A percentile compares a stretch with the other conserved stretches of the same genome.
Evolutionary conservation across 1,284 basidiomycete genomes (phyloP).

Genomic region (Rhodotorula sp.): DNA sequence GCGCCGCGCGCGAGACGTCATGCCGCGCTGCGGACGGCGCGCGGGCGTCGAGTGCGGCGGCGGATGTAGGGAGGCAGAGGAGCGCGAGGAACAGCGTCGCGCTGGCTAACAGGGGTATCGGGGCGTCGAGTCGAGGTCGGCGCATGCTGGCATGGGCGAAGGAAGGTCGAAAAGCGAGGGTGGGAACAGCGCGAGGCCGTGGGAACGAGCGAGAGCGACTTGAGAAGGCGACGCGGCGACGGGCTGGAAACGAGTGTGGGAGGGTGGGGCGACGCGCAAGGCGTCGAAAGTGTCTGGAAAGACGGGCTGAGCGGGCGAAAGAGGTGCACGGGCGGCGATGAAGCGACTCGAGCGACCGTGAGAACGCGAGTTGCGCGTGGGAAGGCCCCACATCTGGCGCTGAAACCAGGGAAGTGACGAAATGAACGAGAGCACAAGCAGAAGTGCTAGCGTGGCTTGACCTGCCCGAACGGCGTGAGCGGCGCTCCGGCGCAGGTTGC

Average conservation of each 20-base stretch:
- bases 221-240: background rate
- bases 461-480: too few relatives aligned
- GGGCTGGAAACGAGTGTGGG: constrained; percentile 1
- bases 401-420: too few relatives aligned
- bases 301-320: too few relatives aligned
- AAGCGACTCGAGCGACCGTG: background rate
- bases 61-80: background rate
- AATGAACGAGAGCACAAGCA: too few relatives aligned
- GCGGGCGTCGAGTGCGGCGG: background rate
- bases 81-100: background rate
- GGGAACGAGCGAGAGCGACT: background rate
- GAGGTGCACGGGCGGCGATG: background rate
- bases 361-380: background rate
- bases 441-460: too few relatives aligned
- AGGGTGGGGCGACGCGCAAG: background rate
- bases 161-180: background rate
- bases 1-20: background rate
- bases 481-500: too few relatives aligned
- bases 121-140: background rate
- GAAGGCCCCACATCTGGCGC: too few relatives aligned
- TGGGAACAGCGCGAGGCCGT: background rate
- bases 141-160: background rate
- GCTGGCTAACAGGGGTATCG: background rate
- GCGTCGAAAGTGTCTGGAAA: background rate
- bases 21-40: background rate